phyloP scores from a whole-genome alignment of 2,329 filamentous ascomycete species.

The Ophiognomonia clavigignenti-juglandacearum region DNA sequence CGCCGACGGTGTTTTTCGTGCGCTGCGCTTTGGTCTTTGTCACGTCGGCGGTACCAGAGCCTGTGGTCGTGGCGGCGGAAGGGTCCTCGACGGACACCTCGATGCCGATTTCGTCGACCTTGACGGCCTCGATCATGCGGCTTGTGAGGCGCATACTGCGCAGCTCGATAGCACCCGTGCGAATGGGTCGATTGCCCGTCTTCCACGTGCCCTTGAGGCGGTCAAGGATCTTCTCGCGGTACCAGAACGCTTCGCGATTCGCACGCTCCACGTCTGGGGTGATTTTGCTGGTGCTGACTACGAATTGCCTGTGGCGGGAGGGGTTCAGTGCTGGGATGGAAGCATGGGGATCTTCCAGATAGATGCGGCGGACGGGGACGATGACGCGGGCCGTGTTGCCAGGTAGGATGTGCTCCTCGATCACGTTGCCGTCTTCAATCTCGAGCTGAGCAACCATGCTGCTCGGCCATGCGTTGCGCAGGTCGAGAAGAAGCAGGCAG shows the following conservation, averaged over 20 bases:
- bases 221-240: slow-evolving; percentile 74
- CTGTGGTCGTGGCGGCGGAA: slow-evolving; percentile 15
- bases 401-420: slow-evolving; percentile 56
- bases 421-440: slow-evolving; percentile 41
- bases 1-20: slow-evolving; percentile 26
- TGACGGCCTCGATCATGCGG: slow-evolving; percentile 79
- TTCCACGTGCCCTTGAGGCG: slow-evolving; percentile 68
- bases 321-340: slow-evolving; percentile 77
- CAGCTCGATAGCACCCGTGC: slow-evolving; percentile 68
- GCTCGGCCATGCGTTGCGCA: slow-evolving; percentile 87
- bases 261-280: slow-evolving; percentile 74
- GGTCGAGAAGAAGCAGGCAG: slow-evolving; percentile 75
- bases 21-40: slow-evolving; percentile 15
- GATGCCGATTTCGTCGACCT: slow-evolving; percentile 72
- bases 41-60: neutral
- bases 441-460: slow-evolving; percentile 64
- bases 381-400: slow-evolving; percentile 70
- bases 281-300: slow-evolving; percentile 76
- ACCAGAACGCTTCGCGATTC: slow-evolving; percentile 85
- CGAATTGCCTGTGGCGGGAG: slow-evolving; percentile 83
- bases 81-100: slow-evolving; percentile 49
- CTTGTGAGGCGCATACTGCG: slow-evolving; percentile 68
- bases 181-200: slow-evolving; percentile 43
- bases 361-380: slow-evolving; percentile 69
- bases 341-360: slow-evolving; percentile 70